These are phyloP conservation scores for Geotrichum restrictum DNA, from an alignment of 1,139 yeast species.

Conservation along the genomic window DNA sequence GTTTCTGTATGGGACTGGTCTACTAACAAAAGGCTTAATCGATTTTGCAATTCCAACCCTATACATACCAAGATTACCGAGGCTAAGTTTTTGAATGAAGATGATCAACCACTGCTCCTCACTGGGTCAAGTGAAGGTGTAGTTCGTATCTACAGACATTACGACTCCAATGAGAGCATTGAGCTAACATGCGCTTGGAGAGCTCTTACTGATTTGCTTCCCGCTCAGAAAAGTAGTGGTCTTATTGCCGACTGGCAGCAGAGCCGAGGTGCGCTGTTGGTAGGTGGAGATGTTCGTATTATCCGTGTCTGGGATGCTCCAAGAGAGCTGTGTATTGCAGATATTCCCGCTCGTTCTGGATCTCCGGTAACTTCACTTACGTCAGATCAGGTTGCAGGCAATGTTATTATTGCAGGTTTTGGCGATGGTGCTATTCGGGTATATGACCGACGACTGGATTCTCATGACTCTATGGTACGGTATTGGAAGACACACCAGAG, in stretches of 20 bases:
- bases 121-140: constrained; percentile 95
- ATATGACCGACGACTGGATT: constrained; percentile 81
- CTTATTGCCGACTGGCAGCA: constrained; percentile 95
- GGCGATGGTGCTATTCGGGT: constrained; percentile 89
- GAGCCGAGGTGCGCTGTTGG: constrained; percentile 82
- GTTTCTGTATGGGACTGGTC: constrained; percentile 91
- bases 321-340: constrained; percentile 77
- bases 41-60: constrained; percentile 81
- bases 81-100: constrained; percentile 81
- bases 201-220: constrained; percentile 79
- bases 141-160: constrained; percentile 75
- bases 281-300: constrained; percentile 91
- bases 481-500: constrained; percentile 65
- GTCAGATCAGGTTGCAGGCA: constrained; percentile 95
- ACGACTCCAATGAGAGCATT: constrained; percentile 53
- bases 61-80: constrained; percentile 86
- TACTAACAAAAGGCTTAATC: constrained; percentile 50
- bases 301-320: constrained; percentile 97
- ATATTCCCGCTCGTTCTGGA: constrained; percentile 87
- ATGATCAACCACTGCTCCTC: constrained; percentile 76
- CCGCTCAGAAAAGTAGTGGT: constrained; percentile 67
- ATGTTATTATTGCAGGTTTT: constrained; percentile 84
- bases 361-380: constrained; percentile 86
- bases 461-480: constrained; percentile 81
- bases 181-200: constrained; percentile 87